These are phyloP conservation scores for Dioscorea cayenensis DNA, from an alignment of 116 monocot genomes.

Conservation along the genomic window DNA sequence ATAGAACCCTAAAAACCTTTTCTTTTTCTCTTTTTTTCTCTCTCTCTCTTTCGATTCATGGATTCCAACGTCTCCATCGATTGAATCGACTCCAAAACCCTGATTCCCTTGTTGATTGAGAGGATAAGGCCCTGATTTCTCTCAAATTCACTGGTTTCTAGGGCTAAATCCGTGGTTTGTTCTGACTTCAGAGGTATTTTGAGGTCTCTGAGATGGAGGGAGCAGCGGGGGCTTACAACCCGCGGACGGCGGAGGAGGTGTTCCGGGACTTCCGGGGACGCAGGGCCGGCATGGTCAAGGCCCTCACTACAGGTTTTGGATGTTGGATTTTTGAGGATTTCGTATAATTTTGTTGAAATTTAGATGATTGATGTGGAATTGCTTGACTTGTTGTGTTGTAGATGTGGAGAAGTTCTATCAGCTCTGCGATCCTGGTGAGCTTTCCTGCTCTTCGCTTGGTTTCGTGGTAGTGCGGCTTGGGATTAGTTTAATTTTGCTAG, in stretches of 20 bases:
- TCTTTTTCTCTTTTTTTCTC: no score
- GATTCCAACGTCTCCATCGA: neutral
- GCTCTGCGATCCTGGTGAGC: slow-evolving; percentile 39
- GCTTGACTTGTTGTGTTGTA: slow-evolving; percentile 2
- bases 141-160: neutral
- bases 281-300: slow-evolving; percentile 34
- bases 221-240: slow-evolving; percentile 22
- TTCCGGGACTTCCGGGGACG: slow-evolving; percentile 44
- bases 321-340: neutral
- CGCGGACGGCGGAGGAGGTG: slow-evolving; percentile 39
- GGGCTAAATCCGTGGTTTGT: neutral
- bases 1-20: no score
- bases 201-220: slow-evolving; percentile 17
- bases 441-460: neutral
- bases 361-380: neutral
- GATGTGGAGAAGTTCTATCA: slow-evolving; percentile 34
- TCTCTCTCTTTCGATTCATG: neutral
- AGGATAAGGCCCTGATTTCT: neutral
- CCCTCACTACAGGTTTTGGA: slow-evolving; percentile 33
- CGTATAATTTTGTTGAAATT: neutral
- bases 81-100: neutral
- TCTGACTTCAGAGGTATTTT: neutral
- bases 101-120: neutral
- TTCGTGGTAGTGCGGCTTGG: neutral
- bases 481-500: neutral